Evolutionary conservation across 306 rosid genomes (phyloP).

Genomic region (Medicago arabica): DNA sequence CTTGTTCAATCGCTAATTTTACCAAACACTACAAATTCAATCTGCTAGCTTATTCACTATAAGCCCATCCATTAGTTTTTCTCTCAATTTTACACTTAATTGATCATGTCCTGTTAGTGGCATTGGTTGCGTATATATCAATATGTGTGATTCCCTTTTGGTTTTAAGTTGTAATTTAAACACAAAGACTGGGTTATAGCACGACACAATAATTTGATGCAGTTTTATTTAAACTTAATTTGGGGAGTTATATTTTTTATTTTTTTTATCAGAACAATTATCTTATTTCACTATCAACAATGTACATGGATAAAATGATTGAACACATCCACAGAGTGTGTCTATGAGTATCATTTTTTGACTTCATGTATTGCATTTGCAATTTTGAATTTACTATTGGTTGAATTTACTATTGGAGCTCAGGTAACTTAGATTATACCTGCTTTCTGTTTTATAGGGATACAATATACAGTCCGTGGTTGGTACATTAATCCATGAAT

Average conservation of each 20-base stretch:
- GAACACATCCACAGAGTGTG: too few species aligned
- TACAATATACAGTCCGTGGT: constrained; percentile 38
- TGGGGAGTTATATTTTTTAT: not conserved
- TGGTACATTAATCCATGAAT: constrained; percentile 32
- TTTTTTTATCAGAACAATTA: constrained; percentile 3
- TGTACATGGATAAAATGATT: not conserved
- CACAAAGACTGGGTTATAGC: too few species aligned
- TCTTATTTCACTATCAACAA: constrained; percentile 15
- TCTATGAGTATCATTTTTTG: not conserved
- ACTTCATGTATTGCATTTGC: constrained; percentile 23
- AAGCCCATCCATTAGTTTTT: too few species aligned
- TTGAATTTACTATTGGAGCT: constrained; percentile 39
- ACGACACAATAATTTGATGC: not conserved
- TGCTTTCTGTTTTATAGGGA: constrained; percentile 40
- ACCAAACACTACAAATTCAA: too few species aligned
- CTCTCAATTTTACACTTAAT: not conserved
- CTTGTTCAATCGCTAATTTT: not conserved
- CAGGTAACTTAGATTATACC: constrained; percentile 36
- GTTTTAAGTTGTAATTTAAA: too few species aligned
- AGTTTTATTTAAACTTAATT: constrained; percentile 11
- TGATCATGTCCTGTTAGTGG: not conserved
- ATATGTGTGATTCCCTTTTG: too few species aligned
- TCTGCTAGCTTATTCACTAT: too few species aligned
- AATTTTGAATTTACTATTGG: constrained; percentile 41
- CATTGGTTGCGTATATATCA: not conserved